Conservation (phyloP, 768 basidiomycete species). For the Terana coerulea region DNA sequence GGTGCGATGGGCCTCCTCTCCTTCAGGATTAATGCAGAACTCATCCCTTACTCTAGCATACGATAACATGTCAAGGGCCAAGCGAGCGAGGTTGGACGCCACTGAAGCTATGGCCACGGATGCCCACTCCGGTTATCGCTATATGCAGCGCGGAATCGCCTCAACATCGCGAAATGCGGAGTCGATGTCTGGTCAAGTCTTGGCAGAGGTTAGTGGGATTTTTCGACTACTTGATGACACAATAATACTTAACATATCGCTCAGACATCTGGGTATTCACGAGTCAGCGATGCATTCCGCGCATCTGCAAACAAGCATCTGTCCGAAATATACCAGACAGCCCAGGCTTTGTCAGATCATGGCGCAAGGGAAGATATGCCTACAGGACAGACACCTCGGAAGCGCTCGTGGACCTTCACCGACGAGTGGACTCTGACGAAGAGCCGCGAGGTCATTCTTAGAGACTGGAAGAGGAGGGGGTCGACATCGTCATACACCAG, state of each 20-base stretch:
- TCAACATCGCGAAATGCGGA: slow-evolving; percentile 49
- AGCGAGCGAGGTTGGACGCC: slow-evolving; percentile 64
- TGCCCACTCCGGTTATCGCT: slow-evolving; percentile 48
- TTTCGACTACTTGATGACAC: neutral
- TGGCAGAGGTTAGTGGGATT: slow-evolving; percentile 45
- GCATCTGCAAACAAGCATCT: slow-evolving; percentile 41
- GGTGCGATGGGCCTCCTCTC: slow-evolving; percentile 30
- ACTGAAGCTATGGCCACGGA: slow-evolving; percentile 46
- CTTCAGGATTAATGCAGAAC: neutral
- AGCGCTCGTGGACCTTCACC: slow-evolving; percentile 65
- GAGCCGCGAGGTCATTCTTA: slow-evolving; percentile 56
- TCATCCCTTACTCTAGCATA: slow-evolving; percentile 39
- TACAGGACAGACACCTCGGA: slow-evolving; percentile 74
- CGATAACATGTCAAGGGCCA: slow-evolving; percentile 57
- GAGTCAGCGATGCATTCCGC: slow-evolving; percentile 41
- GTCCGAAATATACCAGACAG: slow-evolving; percentile 44
- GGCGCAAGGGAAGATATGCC: slow-evolving; percentile 61
- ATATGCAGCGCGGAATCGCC: slow-evolving; percentile 46
- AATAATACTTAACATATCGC: neutral
- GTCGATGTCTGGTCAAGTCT: slow-evolving; percentile 36
- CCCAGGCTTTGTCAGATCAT: slow-evolving; percentile 47
- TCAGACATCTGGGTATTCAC: slow-evolving; percentile 41
- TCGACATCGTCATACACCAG: neutral
- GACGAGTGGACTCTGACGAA: slow-evolving; percentile 73
- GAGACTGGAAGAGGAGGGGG: slow-evolving; percentile 40